Evolutionary conservation across 2,329 filamentous ascomycete genomes (phyloP), one percentile per base, ranked within the genome.

Genomic region (Zymoseptoria crescenta): DNA sequence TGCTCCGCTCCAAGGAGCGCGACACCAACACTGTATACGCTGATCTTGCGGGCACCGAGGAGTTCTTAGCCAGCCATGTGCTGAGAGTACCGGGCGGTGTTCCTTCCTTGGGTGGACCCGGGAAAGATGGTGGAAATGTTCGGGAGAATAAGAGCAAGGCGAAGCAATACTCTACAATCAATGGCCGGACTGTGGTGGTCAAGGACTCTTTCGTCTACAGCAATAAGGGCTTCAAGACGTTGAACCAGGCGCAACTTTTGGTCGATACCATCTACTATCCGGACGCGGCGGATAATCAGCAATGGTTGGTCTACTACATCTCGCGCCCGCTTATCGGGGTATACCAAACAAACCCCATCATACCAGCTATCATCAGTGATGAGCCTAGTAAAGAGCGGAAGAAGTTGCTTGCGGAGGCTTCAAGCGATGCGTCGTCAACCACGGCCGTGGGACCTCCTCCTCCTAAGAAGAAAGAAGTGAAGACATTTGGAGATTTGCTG

Each of bases 221-320:
- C 73, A 97, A 97, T 72, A 99, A 99, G 81, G 94, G 92, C 91
- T 99, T 97, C 81, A 96, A 94, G 77, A 85, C 85, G 35, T 80
- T 96, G 62, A 91, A 90, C 64, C 94, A 97, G 72, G 90, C 92
- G 30, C 91, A 94, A 71, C 79, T 97, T 35, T 79, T 96, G 59
- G 83, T 83, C 70, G 95, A 99, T 74, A 80, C 83, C 45, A 83
- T 96, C 48, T 97, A 91, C 82, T 96, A 95, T 70, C 87, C 91
- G 54, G 90, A 96, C 69, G 86, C 84, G n/a, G 83, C 89, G 68
- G 93, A 97, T 68, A 87, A 90, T 13, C 87, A 91, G 67, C 90
- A 92, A 81, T 99, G 94, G 91, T 84, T 99, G 50, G 82, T 99
- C 61, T 97, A 97, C 81, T 96, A 92, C 74, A 96, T 99, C 63